Base-by-base conservation (phyloP, 345 rosid genomes). In the Pugionium cornutum region DNA sequence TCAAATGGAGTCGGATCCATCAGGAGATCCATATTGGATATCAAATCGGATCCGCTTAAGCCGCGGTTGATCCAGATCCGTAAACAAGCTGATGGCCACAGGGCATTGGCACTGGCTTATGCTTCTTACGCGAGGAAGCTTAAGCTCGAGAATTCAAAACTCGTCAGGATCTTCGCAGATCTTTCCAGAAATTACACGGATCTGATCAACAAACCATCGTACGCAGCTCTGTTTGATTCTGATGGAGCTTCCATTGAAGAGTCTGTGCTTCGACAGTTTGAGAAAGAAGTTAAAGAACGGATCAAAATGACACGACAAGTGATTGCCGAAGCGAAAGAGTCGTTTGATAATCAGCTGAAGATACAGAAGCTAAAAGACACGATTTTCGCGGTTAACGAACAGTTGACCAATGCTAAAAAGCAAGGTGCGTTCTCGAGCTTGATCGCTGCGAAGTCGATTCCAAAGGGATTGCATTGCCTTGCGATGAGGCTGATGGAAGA, bases 401-500 rank as follows among this genome's bases (percentile, higher is more conserved):
- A 88, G 67, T 67, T 94, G 52, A 88, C 90, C 0, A 88, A 88
- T 59, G 97, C 99, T 0, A 88, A 94, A 78, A 94, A 90, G 83
- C 97, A 90, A 67, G 97, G 99, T 2, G 99, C 97, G 1, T 94
- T 90, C 67, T 85, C 99, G 9, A 90, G 96, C 63, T 78, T 90
- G 73, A 94, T 94, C 49, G 97, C 97, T 11, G 99, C 99, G 0
- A 94, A 94, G 76, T 90, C 99, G 0, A 90, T 88, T 25, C 97
- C 99, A 0, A 94, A 90, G 59, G 88, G 99, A 50, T 66, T 94
- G 84, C 96, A 90, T 77, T 94, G 99, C 55, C 80, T 94, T 51
- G 81, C 99, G 0, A 94, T 94, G 99, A 82, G 95, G 80, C 56
- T 90, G 77, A 88, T 90, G 99, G 97, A 91, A 76, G 97, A 94